Conservation (phyloP, 164 flowering plant genomes). For the grape (Vitis vinifera) region ASM3070453v1 NC_081815.1:1189001-1189500, state of each 20-base stretch:
- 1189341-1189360: no score
- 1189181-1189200: no score
- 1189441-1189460: conserved; percentile 93
- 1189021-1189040: neutral
- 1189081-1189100: neutral
- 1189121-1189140: neutral
- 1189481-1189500: conserved; percentile 97
- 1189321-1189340: no score
- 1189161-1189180: no score
- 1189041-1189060: neutral
- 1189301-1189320: no score
- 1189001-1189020: conserved; percentile 73
- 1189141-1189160: no score
- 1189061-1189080: neutral
- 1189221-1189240: no score
- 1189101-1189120: neutral
- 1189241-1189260: no score
- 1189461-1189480: conserved; percentile 91
- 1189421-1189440: conserved; percentile 5
- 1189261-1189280: no score
- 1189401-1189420: neutral
- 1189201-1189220: no score
- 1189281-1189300: neutral
- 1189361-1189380: no score
- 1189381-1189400: neutral